Evolutionary conservation across 1,284 basidiomycete species (phyloP), one percentile per base, ranked within the genome.

Genomic region (Trichosporon coremiiforme): DNA sequence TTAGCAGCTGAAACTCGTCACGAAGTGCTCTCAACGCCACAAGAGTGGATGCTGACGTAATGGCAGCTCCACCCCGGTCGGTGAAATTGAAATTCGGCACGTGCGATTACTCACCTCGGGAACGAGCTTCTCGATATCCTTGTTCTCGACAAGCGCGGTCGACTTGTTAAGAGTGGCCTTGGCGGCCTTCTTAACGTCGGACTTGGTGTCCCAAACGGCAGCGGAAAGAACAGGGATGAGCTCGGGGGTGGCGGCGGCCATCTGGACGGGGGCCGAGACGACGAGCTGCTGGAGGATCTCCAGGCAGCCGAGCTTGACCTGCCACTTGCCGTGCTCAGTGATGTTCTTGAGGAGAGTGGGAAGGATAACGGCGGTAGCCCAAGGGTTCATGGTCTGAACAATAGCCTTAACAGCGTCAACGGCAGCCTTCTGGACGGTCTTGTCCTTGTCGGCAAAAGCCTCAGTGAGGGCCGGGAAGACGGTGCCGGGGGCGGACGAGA

Each of bases 121-220:
- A 88, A 97, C 95, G 88, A 95, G 95, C 85, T 83, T 91, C 89
- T 90, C 81, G 73, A 83, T 82, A 73, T 99, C 96, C 91, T 98
- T 98, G 92, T 99, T 99, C 79, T 95, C 95, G 78, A 98, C 89
- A 78, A 98, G 88, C 79, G 89, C 98, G 50, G 65, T 65, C 31
- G 68, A 60, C 67, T 70, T 69, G 62, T 66, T 66, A 31, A 72
- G 68, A 15, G 68, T 67, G 22, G 66, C 41, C 69, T 70, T 73
- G 64, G 70, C 70, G 25, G 68, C 68, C 69, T 74, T 99, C 91
- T 98, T 98, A 85, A 99, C 97, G 78, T 98, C 95, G 74, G 93
- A 89, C 88, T 99, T 99, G 86, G 97, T 99, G 86, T 99, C 97
- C 95, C 95, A 98, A 82, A 99, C 98, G 74, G 91, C 95, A 82